Base-by-base conservation (phyloP, 768 basidiomycete species). In the Hypsizygus marmoreus region DNA sequence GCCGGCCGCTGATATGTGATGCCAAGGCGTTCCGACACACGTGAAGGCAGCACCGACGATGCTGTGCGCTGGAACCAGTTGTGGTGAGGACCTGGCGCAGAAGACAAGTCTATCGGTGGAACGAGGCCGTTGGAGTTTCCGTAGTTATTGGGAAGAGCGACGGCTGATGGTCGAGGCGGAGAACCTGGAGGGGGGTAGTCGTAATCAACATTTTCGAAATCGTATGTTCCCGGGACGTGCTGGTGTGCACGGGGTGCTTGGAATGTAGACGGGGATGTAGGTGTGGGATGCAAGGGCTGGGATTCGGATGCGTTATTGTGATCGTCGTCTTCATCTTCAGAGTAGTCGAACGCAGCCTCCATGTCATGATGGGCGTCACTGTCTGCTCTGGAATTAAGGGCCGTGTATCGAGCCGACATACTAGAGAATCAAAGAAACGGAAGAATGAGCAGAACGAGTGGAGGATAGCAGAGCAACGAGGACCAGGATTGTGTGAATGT, bases 271-370 rank as follows among this genome's bases (percentile, higher is more conserved):
- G 70, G 65, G 22, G 69, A 69, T 9, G 66, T 62, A 8, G 68
- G 52, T 7, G 47, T 50, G 26, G 77, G 76, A 53, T 77, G 77
- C 53, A 82, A 60, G 38, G 81, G 84, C 25, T 67, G 77, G 14
- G 75, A 74, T 62, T 80, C 80, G 22, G 74, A 66, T 40, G 59
- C 49, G 42, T 77, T 67, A 48, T 75, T 68, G 43, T 74, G 62
- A 24, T 77, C 72, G 54, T 79, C 80, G 47, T 81, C 81, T 36
- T 87, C 83, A 50, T 84, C 84, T 44, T 90, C 89, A 4, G 81
- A 78, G 54, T 88, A 86, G 62, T 85, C 84, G 54, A 94, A 94
- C 2, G 92, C 91, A 17, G 90, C 90, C 60, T 93, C 86, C 79
- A 94, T 82, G 44, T 67, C 86, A 47, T 75, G 62, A 36, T 73